phyloP scores from a whole-genome alignment of 169 alveolate species.

The Plasmodium reichenowi region DNA sequence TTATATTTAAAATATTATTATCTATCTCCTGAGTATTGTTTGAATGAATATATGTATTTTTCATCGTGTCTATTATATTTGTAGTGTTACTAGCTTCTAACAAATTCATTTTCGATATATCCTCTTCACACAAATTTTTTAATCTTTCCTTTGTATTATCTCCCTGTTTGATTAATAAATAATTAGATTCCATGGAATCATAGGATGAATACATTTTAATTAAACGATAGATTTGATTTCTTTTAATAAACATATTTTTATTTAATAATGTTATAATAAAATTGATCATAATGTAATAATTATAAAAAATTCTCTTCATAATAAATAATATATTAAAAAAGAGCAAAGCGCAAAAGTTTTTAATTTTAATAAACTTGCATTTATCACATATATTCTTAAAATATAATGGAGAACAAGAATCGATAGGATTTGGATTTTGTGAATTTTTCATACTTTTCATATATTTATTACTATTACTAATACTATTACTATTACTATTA shows the following conservation, averaged over 20 bases:
- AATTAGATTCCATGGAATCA: constrained; percentile 15
- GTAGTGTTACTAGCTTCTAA: background rate
- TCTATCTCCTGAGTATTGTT: too few species aligned
- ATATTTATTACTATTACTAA: constrained; percentile 35
- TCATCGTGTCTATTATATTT: background rate
- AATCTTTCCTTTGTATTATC: background rate
- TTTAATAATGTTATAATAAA: constrained; percentile 30
- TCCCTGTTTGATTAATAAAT: background rate
- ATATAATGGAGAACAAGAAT: constrained; percentile 44
- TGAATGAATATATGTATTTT: background rate
- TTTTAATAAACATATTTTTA: constrained; percentile 54
- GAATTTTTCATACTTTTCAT: constrained; percentile 1
- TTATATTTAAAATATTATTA: too few species aligned
- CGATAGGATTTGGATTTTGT: constrained; percentile 14
- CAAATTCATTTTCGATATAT: background rate
- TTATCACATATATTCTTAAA: constrained; percentile 67
- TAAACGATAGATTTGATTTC: constrained; percentile 23
- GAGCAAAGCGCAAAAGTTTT: constrained; percentile 11
- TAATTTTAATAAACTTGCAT: constrained; percentile 64
- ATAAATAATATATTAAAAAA: constrained; percentile 61
- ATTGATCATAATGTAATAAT: constrained; percentile 41
- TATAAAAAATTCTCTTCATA: constrained; percentile 64
- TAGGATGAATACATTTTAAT: constrained; percentile 3
- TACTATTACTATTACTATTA: constrained; percentile 14
- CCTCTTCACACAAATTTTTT: background rate